phyloP scores from a whole-genome alignment of 768 basidiomycete species.

The Termitomyces sp. region DNA sequence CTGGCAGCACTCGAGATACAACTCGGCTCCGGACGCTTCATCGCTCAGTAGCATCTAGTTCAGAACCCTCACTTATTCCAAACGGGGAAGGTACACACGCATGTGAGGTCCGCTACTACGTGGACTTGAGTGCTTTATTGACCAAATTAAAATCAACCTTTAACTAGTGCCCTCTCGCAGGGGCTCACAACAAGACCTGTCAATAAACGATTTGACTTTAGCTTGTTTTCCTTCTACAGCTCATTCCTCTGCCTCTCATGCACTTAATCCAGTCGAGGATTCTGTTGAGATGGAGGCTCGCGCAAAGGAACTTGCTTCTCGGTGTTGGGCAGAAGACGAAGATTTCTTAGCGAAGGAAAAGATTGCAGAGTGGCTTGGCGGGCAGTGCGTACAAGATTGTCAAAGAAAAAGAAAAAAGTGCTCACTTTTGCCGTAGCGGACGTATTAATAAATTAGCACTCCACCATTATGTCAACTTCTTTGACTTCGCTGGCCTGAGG shows the following conservation, averaged over 20 bases:
- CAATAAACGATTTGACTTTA: conserved; percentile 43
- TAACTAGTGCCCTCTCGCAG: conserved; percentile 20
- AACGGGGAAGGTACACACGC: conserved; percentile 41
- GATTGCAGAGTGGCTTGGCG: conserved; percentile 95
- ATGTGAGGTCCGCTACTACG: conserved; percentile 30
- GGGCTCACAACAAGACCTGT: conserved; percentile 51
- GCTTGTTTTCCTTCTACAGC: conserved; percentile 40
- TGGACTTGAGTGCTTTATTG: not conserved
- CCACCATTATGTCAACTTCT: conserved; percentile 78
- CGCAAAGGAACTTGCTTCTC: conserved; percentile 67
- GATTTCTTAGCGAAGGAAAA: conserved; percentile 82
- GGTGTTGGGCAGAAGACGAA: conserved; percentile 86
- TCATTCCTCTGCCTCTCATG: conserved; percentile 39
- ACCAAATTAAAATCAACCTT: not conserved
- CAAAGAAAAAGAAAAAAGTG: not conserved
- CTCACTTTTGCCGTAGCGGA: conserved; percentile 41
- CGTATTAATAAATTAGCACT: conserved; percentile 71
- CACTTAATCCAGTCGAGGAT: conserved; percentile 46
- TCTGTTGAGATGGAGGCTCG: conserved; percentile 51
- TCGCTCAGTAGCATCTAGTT: conserved; percentile 69
- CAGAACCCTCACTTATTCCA: conserved; percentile 76
- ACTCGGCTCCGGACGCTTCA: conserved; percentile 57
- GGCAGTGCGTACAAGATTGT: conserved; percentile 57
- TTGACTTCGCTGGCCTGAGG: conserved; percentile 79
- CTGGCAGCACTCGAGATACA: conserved; percentile 24